Conservation (phyloP, 1,284 basidiomycete species). For the Melampsora larici-populina region DNA sequence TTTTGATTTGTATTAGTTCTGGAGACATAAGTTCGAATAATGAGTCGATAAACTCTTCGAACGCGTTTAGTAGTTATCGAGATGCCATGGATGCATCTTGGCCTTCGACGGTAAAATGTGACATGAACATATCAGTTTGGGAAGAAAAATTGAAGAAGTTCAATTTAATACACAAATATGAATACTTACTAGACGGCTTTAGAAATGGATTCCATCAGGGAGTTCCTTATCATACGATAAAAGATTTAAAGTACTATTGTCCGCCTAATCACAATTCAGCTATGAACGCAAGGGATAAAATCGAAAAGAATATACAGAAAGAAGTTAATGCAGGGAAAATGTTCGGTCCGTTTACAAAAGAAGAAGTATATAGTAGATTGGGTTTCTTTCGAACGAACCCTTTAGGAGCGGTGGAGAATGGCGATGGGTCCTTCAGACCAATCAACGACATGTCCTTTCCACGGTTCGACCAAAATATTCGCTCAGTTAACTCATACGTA, state of each 20-base stretch:
- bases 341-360: neutral
- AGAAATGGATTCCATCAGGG: conserved; percentile 20
- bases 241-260: neutral
- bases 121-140: conserved; percentile 1
- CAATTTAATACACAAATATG: neutral
- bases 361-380: too few relatives aligned
- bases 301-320: neutral
- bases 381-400: too few relatives aligned
- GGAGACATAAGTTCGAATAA: too few relatives aligned
- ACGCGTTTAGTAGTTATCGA: too few relatives aligned
- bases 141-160: neutral
- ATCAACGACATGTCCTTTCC: too few relatives aligned
- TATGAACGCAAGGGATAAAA: neutral
- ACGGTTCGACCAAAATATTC: too few relatives aligned
- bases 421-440: too few relatives aligned
- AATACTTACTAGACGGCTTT: neutral
- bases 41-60: too few relatives aligned
- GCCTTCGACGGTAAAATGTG: neutral
- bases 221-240: neutral
- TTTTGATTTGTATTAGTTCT: too few relatives aligned
- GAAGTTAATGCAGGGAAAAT: neutral
- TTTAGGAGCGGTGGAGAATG: too few relatives aligned
- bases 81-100: neutral
- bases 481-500: too few relatives aligned
- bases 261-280: neutral